Percentiles rank a stretch among this genome's conserved stretches.
phyloP scores from a whole-genome alignment of 495 filamentous ascomycete species.

The Talaromyces thailandensis region DNA sequence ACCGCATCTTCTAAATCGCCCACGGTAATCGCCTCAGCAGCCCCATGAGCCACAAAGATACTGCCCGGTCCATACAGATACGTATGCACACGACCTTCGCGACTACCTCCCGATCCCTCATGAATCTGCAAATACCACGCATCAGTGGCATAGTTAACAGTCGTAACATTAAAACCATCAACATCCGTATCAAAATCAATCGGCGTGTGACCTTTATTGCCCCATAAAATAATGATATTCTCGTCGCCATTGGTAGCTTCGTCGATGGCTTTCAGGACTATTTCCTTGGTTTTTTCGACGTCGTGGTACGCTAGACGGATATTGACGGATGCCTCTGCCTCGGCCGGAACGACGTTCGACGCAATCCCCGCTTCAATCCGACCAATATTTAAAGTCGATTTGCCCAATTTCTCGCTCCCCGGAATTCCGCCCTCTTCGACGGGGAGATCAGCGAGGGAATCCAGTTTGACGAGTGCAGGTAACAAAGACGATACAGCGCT shows the following conservation, averaged over 20 bases:
- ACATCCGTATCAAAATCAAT: constrained; percentile 74
- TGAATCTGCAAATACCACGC: constrained; percentile 59
- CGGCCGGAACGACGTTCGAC: constrained; percentile 73
- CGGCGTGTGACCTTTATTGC: constrained; percentile 52
- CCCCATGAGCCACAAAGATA: constrained; percentile 82
- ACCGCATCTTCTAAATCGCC: constrained; percentile 61
- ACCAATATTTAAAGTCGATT: constrained; percentile 83
- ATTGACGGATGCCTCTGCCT: constrained; percentile 56
- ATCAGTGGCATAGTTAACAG: constrained; percentile 91
- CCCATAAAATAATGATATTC: constrained; percentile 52
- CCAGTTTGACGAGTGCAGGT: constrained; percentile 52
- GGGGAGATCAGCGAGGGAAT: constrained; percentile 41
- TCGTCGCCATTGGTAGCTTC: constrained; percentile 52
- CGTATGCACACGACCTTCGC: constrained; percentile 47
- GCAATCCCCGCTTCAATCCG: constrained; percentile 73
- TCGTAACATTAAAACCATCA: constrained; percentile 67
- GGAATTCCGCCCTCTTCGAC: constrained; percentile 50
- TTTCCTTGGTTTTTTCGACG: constrained; percentile 39
- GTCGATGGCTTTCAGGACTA: constrained; percentile 45
- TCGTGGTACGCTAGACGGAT: constrained; percentile 69
- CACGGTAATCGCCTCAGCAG: constrained; percentile 70
- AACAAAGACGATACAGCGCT: constrained; percentile 71
- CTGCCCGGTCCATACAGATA: constrained; percentile 87
- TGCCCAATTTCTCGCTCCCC: constrained; percentile 64
- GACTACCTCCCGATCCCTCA: constrained; percentile 8